These are phyloP conservation scores for Monosporozyma aerobia DNA, from an alignment of 805 yeast genomes.

Conservation along the genomic window DNA sequence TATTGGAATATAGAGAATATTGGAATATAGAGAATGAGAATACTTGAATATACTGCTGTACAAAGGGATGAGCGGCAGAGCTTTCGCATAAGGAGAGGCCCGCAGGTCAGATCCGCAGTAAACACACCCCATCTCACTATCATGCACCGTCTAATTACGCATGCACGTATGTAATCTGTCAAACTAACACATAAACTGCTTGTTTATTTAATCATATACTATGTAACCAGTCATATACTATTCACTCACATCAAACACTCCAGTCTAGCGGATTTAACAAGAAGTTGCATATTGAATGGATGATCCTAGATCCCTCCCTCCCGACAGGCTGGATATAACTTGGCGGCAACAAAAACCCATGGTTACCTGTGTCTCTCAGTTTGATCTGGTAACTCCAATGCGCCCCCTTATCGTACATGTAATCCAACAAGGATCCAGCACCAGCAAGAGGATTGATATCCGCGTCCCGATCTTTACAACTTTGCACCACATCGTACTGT, in stretches of 20 bases:
- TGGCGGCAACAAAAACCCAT: slow-evolving; percentile 72
- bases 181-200: no score
- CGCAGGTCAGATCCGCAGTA: no score
- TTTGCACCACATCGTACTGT: slow-evolving; percentile 59
- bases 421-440: slow-evolving; percentile 72
- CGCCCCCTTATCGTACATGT: slow-evolving; percentile 74
- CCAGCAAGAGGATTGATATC: slow-evolving; percentile 69
- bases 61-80: no score
- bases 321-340: slow-evolving; percentile 70
- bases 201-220: no score
- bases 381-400: slow-evolving; percentile 80
- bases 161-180: no score
- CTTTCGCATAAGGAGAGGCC: no score
- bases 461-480: slow-evolving; percentile 70
- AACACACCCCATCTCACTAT: no score
- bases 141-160: no score
- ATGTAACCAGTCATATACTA: no score
- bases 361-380: slow-evolving; percentile 71
- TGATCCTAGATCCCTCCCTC: slow-evolving; percentile 57
- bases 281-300: slow-evolving; percentile 56
- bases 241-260: background rate
- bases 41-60: no score
- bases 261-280: slow-evolving; percentile 34
- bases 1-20: no score
- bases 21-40: no score